Conservation (phyloP, 2,329 filamentous ascomycete genomes). For the Beauveria sp. region DNA sequence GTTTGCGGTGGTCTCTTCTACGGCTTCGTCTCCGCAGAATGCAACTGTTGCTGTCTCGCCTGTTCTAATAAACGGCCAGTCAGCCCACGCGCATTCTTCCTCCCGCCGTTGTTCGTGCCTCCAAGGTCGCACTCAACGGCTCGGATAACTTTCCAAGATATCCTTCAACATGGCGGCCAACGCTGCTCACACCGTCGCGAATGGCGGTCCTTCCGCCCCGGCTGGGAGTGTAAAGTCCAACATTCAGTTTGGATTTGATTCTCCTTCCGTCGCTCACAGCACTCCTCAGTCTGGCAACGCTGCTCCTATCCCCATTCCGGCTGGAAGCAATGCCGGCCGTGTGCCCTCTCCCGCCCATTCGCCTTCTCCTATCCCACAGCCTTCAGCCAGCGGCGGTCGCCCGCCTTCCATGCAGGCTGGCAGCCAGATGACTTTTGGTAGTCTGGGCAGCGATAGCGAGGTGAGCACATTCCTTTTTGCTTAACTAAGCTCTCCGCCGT, state of each 20-base stretch:
- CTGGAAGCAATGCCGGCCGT: slow-evolving; percentile 56
- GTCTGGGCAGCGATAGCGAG: slow-evolving; percentile 71
- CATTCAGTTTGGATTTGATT: slow-evolving; percentile 80
- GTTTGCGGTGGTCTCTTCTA: neutral
- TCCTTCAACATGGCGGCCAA: slow-evolving; percentile 88
- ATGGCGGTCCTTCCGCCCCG: slow-evolving; percentile 53
- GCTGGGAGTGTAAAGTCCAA: slow-evolving; percentile 13
- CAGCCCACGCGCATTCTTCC: slow-evolving; percentile 31
- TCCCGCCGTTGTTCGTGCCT: slow-evolving; percentile 58
- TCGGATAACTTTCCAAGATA: slow-evolving; percentile 75
- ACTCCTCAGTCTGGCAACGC: slow-evolving; percentile 51
- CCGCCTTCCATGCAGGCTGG: slow-evolving; percentile 71
- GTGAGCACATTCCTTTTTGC: slow-evolving; percentile 45
- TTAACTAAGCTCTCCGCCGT: slow-evolving; percentile 5
- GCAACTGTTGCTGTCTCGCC: slow-evolving; percentile 9
- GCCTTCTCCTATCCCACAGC: slow-evolving; percentile 87
- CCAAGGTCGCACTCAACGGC: slow-evolving; percentile 57
- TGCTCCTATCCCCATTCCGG: slow-evolving; percentile 55
- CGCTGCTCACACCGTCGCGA: slow-evolving; percentile 66
- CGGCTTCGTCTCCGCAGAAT: slow-evolving; percentile 8
- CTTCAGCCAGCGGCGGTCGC: slow-evolving; percentile 74
- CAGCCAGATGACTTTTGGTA: slow-evolving; percentile 70
- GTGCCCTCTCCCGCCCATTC: slow-evolving; percentile 80
- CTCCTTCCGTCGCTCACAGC: slow-evolving; percentile 59
- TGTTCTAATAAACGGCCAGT: slow-evolving; percentile 9